These are phyloP conservation scores for Mycena leptocephala DNA, from an alignment of 768 basidiomycete genomes.

Conservation along the genomic window DNA sequence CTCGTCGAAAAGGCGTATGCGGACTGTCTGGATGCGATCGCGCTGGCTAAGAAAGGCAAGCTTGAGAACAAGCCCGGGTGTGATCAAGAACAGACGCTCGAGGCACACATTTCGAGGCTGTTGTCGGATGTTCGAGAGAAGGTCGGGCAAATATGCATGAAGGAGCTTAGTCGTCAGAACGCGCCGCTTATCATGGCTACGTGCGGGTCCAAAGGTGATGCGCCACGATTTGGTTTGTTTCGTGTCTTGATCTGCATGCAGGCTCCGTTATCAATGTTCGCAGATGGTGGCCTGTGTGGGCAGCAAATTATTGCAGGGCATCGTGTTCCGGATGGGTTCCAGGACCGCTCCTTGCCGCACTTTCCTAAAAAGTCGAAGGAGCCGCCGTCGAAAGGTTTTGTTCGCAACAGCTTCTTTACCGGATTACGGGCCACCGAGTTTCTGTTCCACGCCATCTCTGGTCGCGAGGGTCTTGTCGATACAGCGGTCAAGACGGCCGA, in stretches of 20 bases:
- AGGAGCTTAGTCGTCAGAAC: constrained; percentile 96
- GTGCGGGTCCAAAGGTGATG: constrained; percentile 95
- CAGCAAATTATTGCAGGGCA: constrained; percentile 99
- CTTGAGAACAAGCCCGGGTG: constrained; percentile 98
- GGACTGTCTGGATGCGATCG: constrained; percentile 89
- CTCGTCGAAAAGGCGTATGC: constrained; percentile 93
- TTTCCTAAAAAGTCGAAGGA: constrained; percentile 98
- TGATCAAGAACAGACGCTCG: constrained; percentile 96
- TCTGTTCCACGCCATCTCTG: constrained; percentile 98
- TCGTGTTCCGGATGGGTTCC: constrained; percentile 99
- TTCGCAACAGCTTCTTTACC: constrained; percentile 96
- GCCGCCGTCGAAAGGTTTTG: constrained; percentile 98
- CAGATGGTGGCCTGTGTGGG: constrained; percentile 99
- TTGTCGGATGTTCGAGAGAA: constrained; percentile 96
- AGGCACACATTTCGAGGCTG: constrained; percentile 95
- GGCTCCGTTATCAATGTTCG: constrained; percentile 99
- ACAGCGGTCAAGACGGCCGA: constrained; percentile 99
- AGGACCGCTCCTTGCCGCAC: constrained; percentile 98
- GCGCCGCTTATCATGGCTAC: constrained; percentile 99
- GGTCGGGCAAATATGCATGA: constrained; percentile 98
- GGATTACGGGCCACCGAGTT: constrained; percentile 96
- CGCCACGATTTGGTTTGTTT: background rate
- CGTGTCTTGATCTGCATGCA: constrained; percentile 25
- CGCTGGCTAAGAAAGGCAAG: constrained; percentile 91
- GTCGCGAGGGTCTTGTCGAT: constrained; percentile 98